Percentiles rank a stretch among this genome's conserved stretches.
Evolutionary conservation across 2,329 filamentous ascomycete genomes (phyloP).

Genomic region (Bertia moriformis): DNA sequence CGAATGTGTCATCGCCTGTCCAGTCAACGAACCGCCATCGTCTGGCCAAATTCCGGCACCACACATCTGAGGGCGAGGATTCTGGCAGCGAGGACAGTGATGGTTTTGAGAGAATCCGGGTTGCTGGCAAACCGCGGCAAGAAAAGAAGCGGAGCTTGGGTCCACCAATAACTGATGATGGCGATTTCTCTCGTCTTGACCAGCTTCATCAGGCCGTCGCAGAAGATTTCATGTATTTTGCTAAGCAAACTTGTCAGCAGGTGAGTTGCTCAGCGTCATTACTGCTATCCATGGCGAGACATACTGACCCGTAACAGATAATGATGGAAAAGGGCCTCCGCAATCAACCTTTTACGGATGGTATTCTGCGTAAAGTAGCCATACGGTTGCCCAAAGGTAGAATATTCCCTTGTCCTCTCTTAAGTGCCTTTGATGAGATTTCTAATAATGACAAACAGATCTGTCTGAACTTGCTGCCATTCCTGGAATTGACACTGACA

Average conservation of each 20-base stretch:
- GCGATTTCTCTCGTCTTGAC: slow-evolving; percentile 22
- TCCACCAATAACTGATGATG: slow-evolving; percentile 2
- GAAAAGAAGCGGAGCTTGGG: not conserved
- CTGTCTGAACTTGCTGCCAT: slow-evolving; percentile 49
- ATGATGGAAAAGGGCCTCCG: slow-evolving; percentile 36
- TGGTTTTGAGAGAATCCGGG: slow-evolving; percentile 43
- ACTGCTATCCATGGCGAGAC: not conserved
- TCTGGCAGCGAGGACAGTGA: slow-evolving; percentile 51
- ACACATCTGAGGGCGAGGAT: slow-evolving; percentile 28
- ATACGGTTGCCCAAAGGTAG: slow-evolving; percentile 40
- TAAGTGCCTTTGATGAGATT: not conserved
- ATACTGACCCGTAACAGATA: not conserved
- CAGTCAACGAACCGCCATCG: slow-evolving; percentile 26
- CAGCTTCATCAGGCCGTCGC: slow-evolving; percentile 23
- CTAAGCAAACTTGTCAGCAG: slow-evolving; percentile 22
- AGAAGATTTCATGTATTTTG: slow-evolving; percentile 27
- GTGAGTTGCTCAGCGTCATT: not conserved
- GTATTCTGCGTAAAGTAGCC: slow-evolving; percentile 59
- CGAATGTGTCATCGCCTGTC: slow-evolving; percentile 38
- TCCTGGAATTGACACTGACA: slow-evolving; percentile 44
- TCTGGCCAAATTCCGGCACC: slow-evolving; percentile 10
- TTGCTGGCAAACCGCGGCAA: not conserved
- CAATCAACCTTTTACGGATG: slow-evolving; percentile 51
- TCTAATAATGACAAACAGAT: slow-evolving; percentile 19
- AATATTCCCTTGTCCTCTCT: too few species aligned